These are phyloP conservation scores for Lolium multiflorum DNA, from an alignment of 176 grass and related monocot genomes.

Conservation along the genomic window DNA sequence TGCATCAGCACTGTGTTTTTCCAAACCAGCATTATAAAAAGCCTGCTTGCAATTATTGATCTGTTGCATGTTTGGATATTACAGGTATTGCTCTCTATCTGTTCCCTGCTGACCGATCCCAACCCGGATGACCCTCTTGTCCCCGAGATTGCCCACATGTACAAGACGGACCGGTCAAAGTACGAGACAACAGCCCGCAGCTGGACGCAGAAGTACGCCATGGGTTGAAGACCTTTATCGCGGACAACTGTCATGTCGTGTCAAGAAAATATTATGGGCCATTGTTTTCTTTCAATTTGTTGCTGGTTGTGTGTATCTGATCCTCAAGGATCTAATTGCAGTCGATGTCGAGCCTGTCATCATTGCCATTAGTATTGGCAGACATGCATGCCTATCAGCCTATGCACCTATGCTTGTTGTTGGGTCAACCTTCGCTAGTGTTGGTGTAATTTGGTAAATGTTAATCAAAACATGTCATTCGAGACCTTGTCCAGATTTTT, in stretches of 20 bases:
- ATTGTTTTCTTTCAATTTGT: slow-evolving; percentile 56
- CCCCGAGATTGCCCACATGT: slow-evolving; percentile 78
- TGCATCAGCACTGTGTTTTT: background rate
- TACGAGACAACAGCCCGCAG: slow-evolving; percentile 68
- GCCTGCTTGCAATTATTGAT: background rate
- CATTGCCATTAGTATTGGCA: slow-evolving; percentile 45
- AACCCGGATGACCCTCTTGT: slow-evolving; percentile 79
- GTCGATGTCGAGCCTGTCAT: slow-evolving; percentile 27
- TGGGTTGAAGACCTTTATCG: slow-evolving; percentile 42
- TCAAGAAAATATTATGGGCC: slow-evolving; percentile 40
- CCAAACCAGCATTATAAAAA: background rate
- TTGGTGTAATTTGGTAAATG: slow-evolving; percentile 47
- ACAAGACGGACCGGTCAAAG: slow-evolving; percentile 66
- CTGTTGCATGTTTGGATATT: background rate
- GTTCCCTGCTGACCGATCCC: slow-evolving; percentile 69
- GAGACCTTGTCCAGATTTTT: background rate
- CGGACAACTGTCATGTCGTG: background rate
- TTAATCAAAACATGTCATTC: slow-evolving; percentile 31
- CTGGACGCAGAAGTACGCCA: slow-evolving; percentile 80
- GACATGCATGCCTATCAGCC: slow-evolving; percentile 44
- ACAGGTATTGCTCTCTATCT: slow-evolving; percentile 77
- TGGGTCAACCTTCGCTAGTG: slow-evolving; percentile 19
- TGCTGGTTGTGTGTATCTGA: slow-evolving; percentile 49
- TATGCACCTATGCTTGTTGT: slow-evolving; percentile 48
- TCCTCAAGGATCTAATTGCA: slow-evolving; percentile 58